These are phyloP conservation scores for Cajanus cajan DNA, from an alignment of 306 rosid genomes.

Conservation along the genomic window DNA sequence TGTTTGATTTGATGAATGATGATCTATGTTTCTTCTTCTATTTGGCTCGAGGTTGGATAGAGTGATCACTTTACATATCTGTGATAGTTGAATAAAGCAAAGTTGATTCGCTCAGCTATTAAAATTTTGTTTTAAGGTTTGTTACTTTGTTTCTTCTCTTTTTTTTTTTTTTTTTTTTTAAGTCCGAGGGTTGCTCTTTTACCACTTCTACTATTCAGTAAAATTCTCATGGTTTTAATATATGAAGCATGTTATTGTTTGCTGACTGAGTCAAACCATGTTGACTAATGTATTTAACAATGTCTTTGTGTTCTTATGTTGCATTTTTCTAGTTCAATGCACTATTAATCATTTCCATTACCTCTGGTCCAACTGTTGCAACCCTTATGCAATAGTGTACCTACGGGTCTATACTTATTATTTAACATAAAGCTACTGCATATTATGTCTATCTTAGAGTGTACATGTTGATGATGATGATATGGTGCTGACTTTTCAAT, in stretches of 20 bases:
- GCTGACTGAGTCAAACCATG: conserved; percentile 8
- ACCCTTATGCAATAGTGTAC: background rate
- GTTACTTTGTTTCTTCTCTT: background rate
- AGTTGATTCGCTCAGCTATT: background rate
- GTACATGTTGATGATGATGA: background rate
- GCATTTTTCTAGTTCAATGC: background rate
- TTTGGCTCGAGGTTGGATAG: background rate
- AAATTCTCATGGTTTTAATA: background rate
- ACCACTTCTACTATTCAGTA: background rate
- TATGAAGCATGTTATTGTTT: too few species aligned
- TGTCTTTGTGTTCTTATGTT: conserved; percentile 16
- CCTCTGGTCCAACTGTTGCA: background rate
- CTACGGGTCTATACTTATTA: background rate
- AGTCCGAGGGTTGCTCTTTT: background rate
- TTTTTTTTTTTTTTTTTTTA: background rate
- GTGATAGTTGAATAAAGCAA: background rate
- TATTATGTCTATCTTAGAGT: background rate
- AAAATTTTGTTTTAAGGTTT: background rate
- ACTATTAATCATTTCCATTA: background rate
- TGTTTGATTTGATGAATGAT: conserved; percentile 26
- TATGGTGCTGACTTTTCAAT: conserved; percentile 24
- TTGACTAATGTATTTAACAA: background rate
- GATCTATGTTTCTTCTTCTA: background rate
- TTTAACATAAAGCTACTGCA: conserved; percentile 5
- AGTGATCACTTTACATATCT: background rate